These are phyloP conservation scores for Vicia sativa DNA, from an alignment of 306 rosid genomes.

Conservation along the genomic window DNA sequence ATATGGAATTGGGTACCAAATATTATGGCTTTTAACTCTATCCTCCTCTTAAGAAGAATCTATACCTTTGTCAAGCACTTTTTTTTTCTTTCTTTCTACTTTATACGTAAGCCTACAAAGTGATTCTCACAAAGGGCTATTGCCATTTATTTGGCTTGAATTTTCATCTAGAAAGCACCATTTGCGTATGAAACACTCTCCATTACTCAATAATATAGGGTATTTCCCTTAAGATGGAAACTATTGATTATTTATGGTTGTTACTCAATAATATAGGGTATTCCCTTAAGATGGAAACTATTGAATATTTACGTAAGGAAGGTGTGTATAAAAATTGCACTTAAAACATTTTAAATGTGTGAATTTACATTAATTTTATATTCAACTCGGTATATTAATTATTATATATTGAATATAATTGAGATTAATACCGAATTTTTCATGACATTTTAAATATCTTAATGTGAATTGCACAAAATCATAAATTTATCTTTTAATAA, in stretches of 20 bases:
- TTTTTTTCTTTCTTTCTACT: constrained; percentile 1
- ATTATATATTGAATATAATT: too few relatives aligned
- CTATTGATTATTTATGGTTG: too few relatives aligned
- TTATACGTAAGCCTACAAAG: constrained; percentile 9
- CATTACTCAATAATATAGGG: background rate
- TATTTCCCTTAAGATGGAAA: background rate
- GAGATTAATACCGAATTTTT: too few relatives aligned
- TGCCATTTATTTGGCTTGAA: background rate
- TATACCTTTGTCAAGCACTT: background rate
- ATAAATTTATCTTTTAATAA: too few relatives aligned
- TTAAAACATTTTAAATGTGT: too few relatives aligned
- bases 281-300: background rate
- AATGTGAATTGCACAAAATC: too few relatives aligned
- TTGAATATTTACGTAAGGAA: too few relatives aligned
- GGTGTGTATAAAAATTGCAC: too few relatives aligned
- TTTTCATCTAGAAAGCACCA: background rate
- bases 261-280: background rate
- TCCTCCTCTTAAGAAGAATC: background rate
- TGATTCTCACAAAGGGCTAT: background rate
- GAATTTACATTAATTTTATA: too few relatives aligned
- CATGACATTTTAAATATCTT: too few relatives aligned
- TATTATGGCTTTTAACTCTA: background rate
- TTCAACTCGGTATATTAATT: too few relatives aligned
- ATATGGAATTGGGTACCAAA: constrained; percentile 1
- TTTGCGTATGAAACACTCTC: background rate